Evolutionary conservation across 2,329 filamentous ascomycete species (phyloP), one percentile per base, ranked within the genome.

Genomic region (Diaporthe citriasiana): DNA sequence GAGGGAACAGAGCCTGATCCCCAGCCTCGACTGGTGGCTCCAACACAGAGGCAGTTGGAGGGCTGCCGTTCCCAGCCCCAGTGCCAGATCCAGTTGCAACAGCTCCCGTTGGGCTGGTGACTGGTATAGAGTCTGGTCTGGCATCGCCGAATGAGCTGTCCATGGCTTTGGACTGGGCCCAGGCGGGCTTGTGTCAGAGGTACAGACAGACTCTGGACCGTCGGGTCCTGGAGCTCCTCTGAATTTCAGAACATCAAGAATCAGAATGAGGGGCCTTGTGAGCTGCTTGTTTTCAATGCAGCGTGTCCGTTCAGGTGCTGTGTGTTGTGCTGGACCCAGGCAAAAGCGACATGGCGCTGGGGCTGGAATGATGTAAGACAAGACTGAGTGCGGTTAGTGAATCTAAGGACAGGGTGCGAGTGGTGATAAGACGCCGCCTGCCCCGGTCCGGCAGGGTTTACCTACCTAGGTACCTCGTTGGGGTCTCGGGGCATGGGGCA

Each of bases 91-190:
- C 65, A 27, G 47, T n/a, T 8, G 65, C 65, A 33, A 51, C 73
- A 55, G 47, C 70, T 35, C 70, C 73, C 4, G 56, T 71, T 4
- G 70, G 55, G 22, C 59, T 66, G 56, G 72, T 65, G 19, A 63
- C 47, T 10, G 72, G 74, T 38, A 75, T 57, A 40, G 74, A 74
- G 72, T 75, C 74, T 17, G 74, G 74, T 17, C 74, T 51, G 60
- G 70, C 74, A 25, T 75, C 74, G 47, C 72, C 72, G 22, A 75
- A 72, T 19, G 66, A 55, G 72, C 51, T 73, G 55, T 75, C 74
- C 74, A 75, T 75, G 71, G 35, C 53, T 55, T 27, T 40, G 57
- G 45, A 65, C 59, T 53, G 35, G 30, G 17, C 33, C 27, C 25
- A 47, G 25, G 38, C 56, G 19, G 35, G 25, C 19, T 63, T 40